Conservation (phyloP, 306 rosid genomes). For the Rubus idaeus region DNA sequence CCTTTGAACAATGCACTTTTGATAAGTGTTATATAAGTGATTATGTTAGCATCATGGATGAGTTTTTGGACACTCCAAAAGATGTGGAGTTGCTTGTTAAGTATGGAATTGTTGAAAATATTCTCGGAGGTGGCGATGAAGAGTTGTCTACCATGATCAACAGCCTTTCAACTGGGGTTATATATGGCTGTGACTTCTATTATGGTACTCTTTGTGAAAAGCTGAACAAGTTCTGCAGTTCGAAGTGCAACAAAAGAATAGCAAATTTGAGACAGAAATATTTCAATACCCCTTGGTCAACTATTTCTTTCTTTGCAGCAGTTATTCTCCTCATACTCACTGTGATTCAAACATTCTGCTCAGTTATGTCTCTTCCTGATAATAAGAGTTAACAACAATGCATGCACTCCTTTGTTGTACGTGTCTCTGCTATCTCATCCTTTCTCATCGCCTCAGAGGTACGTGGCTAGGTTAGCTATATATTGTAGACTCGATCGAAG, state of each 20-base stretch:
- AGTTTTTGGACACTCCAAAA: no score
- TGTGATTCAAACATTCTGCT: constrained; percentile 11
- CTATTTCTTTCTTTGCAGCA: constrained; percentile 19
- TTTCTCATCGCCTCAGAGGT: no score
- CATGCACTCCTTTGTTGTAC: no score
- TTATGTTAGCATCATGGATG: no score
- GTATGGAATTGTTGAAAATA: background rate
- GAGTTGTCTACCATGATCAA: background rate
- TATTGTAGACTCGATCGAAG: no score
- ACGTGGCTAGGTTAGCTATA: no score
- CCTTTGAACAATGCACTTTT: no score
- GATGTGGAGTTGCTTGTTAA: background rate
- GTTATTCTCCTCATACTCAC: constrained; percentile 9
- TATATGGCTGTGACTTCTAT: background rate
- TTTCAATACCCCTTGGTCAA: constrained; percentile 22
- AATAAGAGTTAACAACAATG: background rate
- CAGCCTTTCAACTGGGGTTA: background rate
- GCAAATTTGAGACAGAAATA: constrained; percentile 13
- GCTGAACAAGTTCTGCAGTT: background rate
- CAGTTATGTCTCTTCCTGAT: background rate
- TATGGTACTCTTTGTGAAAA: background rate
- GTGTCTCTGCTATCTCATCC: no score
- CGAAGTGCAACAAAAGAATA: constrained; percentile 11
- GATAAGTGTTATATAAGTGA: no score
- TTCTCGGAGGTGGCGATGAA: background rate